Conservation (phyloP, 192 early-diverging fungal species). For the Phlyctochytrium planicorne region DNA sequence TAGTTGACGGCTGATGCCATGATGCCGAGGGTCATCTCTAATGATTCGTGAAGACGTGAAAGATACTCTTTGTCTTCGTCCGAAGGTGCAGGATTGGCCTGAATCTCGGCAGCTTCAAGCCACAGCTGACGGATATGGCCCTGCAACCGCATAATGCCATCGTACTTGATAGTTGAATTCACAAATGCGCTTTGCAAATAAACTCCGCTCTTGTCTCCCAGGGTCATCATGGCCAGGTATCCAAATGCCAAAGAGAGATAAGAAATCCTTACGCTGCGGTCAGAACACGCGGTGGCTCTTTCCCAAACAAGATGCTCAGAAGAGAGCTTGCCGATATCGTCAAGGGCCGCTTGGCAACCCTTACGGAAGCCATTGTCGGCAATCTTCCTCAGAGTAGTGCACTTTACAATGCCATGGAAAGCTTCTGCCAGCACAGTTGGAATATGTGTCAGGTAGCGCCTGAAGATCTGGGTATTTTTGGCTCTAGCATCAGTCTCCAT, state of each 20-base stretch:
- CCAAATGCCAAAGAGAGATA: neutral
- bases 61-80: constrained; percentile 44
- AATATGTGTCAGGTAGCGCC: constrained; percentile 65
- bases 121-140: constrained; percentile 37
- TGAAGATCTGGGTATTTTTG: constrained; percentile 65
- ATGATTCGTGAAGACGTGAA: constrained; percentile 37
- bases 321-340: constrained; percentile 54
- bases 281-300: neutral
- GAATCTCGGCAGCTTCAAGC: constrained; percentile 37
- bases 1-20: constrained; percentile 69
- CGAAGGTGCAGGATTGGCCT: constrained; percentile 14
- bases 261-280: neutral
- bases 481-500: constrained; percentile 60
- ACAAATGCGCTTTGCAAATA: constrained; percentile 63
- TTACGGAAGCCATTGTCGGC: constrained; percentile 46
- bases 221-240: constrained; percentile 16
- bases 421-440: constrained; percentile 59
- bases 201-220: constrained; percentile 50
- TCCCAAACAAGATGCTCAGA: constrained; percentile 11
- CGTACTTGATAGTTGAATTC: constrained; percentile 58
- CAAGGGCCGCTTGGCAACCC: constrained; percentile 57
- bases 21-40: constrained; percentile 61
- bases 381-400: constrained; percentile 56
- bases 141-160: constrained; percentile 46
- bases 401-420: constrained; percentile 68